Evolutionary conservation across 371 early-diverging fungal species (phyloP).

Genomic region (Mucor piriformis): DNA sequence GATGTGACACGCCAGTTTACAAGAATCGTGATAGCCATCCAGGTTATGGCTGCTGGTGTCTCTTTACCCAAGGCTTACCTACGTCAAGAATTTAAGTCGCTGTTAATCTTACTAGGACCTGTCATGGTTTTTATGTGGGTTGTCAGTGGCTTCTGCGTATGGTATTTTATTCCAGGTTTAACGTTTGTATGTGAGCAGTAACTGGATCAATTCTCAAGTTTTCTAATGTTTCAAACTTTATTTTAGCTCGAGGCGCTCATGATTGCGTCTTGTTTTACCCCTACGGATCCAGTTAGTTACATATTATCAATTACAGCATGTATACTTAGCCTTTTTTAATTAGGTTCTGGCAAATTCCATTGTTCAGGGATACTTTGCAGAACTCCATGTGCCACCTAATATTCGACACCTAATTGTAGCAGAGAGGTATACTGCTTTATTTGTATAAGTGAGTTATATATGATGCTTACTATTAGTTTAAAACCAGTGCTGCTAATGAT

Average conservation of each 20-base stretch:
- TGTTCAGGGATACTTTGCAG: conserved; percentile 94
- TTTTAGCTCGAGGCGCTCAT: conserved; percentile 42
- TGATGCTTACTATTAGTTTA: neutral
- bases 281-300: conserved; percentile 50
- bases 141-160: conserved; percentile 37
- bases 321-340: neutral
- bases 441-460: neutral
- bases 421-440: conserved; percentile 60
- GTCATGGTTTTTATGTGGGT: conserved; percentile 78
- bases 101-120: conserved; percentile 76
- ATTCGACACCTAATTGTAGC: conserved; percentile 84
- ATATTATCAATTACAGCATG: neutral
- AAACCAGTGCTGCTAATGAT: conserved; percentile 73
- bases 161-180: conserved; percentile 38
- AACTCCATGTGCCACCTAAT: conserved; percentile 79
- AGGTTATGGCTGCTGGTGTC: conserved; percentile 84
- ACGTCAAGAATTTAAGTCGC: conserved; percentile 55
- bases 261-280: conserved; percentile 51
- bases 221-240: neutral
- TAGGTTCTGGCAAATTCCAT: conserved; percentile 89
- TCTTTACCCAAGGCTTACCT: conserved; percentile 60
- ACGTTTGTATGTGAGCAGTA: conserved; percentile 33
- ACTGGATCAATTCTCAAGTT: neutral
- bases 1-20: conserved; percentile 66
- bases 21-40: conserved; percentile 80